A percentile compares a stretch with the other conserved stretches of the same genome.
Conservation (phyloP, 2,329 filamentous ascomycete genomes). For the Sporothrix brasiliensis region DNA sequence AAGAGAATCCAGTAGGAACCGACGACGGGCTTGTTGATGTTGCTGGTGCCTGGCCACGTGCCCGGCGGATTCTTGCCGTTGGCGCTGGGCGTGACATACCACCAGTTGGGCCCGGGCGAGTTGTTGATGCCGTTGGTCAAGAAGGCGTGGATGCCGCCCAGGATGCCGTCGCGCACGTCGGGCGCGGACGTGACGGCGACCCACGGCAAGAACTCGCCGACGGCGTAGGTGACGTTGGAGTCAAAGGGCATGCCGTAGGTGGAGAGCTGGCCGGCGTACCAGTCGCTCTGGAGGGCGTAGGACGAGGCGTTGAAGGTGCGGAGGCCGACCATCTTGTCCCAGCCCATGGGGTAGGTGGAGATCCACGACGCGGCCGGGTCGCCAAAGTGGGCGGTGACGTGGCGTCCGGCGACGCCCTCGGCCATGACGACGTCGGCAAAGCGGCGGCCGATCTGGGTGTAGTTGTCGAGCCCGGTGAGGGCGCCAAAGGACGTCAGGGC, state of each 20-base stretch:
- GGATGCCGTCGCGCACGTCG: conserved; percentile 21
- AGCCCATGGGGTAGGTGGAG: conserved; percentile 36
- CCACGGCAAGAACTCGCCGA: conserved; percentile 26
- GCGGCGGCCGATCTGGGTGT: conserved; percentile 20
- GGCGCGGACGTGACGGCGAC: conserved; percentile 23
- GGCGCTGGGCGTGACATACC: conserved; percentile 21
- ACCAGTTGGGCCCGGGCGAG: conserved; percentile 24
- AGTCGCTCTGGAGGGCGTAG: conserved; percentile 41
- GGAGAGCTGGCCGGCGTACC: conserved; percentile 38
- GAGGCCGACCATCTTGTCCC: conserved; percentile 42
- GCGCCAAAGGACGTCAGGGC: conserved; percentile 27
- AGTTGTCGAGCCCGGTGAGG: conserved; percentile 17
- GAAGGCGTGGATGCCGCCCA: conserved; percentile 24
- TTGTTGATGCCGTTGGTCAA: conserved; percentile 13
- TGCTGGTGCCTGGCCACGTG: conserved; percentile 11
- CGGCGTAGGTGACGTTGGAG: conserved; percentile 26
- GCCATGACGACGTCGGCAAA: conserved; percentile 25
- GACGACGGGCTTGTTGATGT: conserved; percentile 27
- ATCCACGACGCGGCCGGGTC: conserved; percentile 26
- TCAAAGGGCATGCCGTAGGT: conserved; percentile 31
- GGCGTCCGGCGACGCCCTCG: conserved; percentile 16
- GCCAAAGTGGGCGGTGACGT: conserved; percentile 28
- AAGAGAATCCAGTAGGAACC: conserved; percentile 39
- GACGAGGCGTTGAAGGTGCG: conserved; percentile 37
- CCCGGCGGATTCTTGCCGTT: not conserved